phyloP scores from a whole-genome alignment of 805 yeast genomes.

The Metschnikowia kofuensis region DNA sequence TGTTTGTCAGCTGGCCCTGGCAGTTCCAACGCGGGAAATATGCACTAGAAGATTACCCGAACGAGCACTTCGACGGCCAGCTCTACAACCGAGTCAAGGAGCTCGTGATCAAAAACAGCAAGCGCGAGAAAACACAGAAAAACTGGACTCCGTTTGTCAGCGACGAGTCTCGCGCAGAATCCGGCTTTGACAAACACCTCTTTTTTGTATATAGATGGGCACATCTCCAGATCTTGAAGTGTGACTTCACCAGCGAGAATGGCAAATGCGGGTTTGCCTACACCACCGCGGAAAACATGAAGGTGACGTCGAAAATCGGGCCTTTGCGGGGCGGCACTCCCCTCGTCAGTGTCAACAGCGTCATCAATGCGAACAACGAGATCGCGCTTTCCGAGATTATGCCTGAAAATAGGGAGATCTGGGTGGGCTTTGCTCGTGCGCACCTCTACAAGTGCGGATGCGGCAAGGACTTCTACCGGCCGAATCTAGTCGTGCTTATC shows the following conservation, averaged over 20 bases:
- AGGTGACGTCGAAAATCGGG: constrained; percentile 18
- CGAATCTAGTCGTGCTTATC: constrained; percentile 38
- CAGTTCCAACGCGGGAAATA: constrained; percentile 15
- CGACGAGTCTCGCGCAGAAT: constrained; percentile 15
- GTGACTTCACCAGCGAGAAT: constrained; percentile 23
- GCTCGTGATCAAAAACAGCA: constrained; percentile 9
- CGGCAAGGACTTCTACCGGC: constrained; percentile 43
- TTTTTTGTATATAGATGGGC: constrained; percentile 35
- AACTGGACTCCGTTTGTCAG: constrained; percentile 41
- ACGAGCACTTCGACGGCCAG: constrained; percentile 2
- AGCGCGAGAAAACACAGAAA: constrained; percentile 24
- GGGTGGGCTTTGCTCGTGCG: constrained; percentile 48
- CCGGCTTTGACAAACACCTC: constrained; percentile 27
- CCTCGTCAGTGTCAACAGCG: constrained; percentile 13
- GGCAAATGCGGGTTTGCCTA: constrained; percentile 24
- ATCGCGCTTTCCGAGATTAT: constrained; percentile 7
- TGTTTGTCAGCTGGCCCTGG: constrained; percentile 15
- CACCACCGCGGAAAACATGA: constrained; percentile 4
- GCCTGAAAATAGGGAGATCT: constrained; percentile 35
- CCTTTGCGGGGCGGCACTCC: constrained; percentile 24
- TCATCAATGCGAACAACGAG: background rate
- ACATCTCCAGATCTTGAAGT: constrained; percentile 27
- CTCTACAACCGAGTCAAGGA: constrained; percentile 10
- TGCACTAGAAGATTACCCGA: background rate
- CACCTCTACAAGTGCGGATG: constrained; percentile 45